These are phyloP conservation scores for Phalaenopsis hybrid DNA, from an alignment of 116 monocot genomes.

Conservation along the genomic window DNA sequence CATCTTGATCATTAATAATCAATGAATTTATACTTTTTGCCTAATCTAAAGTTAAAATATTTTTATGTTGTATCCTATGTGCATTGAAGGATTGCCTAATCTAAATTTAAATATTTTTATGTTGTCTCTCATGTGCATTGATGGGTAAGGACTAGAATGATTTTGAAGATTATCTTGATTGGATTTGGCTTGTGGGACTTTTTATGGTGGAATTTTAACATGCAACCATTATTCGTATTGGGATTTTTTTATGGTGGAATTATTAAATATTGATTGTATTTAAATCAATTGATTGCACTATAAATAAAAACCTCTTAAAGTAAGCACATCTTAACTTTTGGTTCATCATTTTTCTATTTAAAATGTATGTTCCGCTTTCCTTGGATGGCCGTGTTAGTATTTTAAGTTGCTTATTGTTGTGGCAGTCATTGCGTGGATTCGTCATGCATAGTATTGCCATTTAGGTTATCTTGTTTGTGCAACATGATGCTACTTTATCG, in stretches of 20 bases:
- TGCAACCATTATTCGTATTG: neutral
- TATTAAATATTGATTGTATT: neutral
- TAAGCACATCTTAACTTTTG: neutral
- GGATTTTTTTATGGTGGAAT: neutral
- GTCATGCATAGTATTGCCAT: neutral
- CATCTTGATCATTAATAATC: neutral
- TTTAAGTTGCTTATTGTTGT: neutral
- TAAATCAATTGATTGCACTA: neutral
- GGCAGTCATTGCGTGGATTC: neutral
- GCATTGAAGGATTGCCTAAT: neutral
- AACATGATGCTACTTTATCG: neutral
- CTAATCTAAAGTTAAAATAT: neutral
- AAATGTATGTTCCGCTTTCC: neutral
- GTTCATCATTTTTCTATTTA: neutral
- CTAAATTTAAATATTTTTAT: conserved; percentile 1
- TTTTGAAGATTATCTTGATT: neutral
- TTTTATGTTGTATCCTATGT: neutral
- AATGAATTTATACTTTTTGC: neutral
- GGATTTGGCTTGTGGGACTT: neutral
- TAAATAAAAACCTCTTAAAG: neutral
- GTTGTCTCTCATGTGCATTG: neutral
- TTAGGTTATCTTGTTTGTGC: neutral
- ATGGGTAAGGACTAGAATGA: neutral
- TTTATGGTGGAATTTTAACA: neutral
- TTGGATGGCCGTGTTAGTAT: neutral